Percentiles rank a stretch among this genome's conserved stretches.
Evolutionary conservation across 768 basidiomycete species (phyloP).

Genomic region (Lentinula raphanica): DNA sequence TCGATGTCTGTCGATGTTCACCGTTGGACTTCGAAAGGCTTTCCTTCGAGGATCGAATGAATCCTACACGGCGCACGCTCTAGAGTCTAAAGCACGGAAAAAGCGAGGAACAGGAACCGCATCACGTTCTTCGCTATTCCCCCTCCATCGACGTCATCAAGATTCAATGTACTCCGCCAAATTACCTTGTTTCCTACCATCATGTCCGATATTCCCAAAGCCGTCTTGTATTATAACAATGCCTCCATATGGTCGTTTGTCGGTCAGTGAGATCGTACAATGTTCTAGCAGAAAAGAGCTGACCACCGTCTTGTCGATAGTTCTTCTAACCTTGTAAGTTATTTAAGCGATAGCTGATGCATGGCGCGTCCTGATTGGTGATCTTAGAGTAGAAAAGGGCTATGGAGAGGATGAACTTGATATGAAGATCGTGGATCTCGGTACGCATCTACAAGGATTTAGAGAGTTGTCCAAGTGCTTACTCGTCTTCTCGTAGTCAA

Average conservation of each 20-base stretch:
- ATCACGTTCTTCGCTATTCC: not conserved
- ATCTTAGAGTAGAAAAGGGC: conserved; percentile 66
- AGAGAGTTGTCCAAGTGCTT: not conserved
- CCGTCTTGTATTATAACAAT: conserved; percentile 71
- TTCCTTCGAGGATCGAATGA: not conserved
- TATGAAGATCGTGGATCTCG: conserved; percentile 60
- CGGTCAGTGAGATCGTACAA: conserved; percentile 32
- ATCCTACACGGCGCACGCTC: not conserved
- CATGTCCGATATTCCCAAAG: conserved; percentile 53
- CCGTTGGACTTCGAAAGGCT: not conserved
- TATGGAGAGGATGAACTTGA: conserved; percentile 76
- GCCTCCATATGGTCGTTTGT: conserved; percentile 49
- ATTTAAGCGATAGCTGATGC: not conserved
- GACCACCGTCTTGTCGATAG: conserved; percentile 26
- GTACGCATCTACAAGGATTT: conserved; percentile 23
- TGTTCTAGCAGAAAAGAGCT: no score
- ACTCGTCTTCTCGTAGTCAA: conserved; percentile 45
- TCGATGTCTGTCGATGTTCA: no score
- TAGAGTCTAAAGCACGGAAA: not conserved
- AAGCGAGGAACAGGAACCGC: not conserved
- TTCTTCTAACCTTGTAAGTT: conserved; percentile 52
- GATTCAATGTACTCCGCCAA: not conserved
- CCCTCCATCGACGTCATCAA: conserved; percentile 3
- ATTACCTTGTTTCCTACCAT: conserved; percentile 14
- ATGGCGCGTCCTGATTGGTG: not conserved